A percentile compares a stretch with the other conserved stretches of the same genome.
phyloP scores from a whole-genome alignment of 73 alveolate species.

The Tetrahymena elliotti region DNA sequence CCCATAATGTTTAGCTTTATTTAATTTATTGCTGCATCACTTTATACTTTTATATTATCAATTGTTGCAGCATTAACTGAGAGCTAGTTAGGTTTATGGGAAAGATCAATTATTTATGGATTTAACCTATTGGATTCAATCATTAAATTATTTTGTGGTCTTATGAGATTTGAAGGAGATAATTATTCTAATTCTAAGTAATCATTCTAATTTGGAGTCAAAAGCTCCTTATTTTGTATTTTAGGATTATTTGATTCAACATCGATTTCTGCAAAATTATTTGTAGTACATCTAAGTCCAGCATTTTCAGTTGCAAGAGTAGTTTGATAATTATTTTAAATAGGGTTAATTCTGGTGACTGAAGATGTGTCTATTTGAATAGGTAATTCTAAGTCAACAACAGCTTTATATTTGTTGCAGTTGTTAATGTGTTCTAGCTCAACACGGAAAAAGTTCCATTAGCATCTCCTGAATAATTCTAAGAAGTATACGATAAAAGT shows the following conservation, averaged over 20 bases:
- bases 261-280: background rate
- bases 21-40: background rate
- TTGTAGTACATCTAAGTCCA: background rate
- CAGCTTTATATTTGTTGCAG: background rate
- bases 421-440: background rate
- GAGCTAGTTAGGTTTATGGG: background rate
- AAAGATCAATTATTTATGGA: background rate
- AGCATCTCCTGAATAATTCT: background rate
- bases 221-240: background rate
- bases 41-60: background rate
- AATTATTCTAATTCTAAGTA: background rate
- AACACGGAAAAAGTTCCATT: background rate
- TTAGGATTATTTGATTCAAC: background rate
- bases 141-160: background rate
- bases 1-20: background rate
- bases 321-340: background rate
- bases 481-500: background rate
- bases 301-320: background rate
- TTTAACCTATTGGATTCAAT: background rate
- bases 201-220: background rate
- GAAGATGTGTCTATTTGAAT: background rate
- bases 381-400: background rate
- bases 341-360: background rate
- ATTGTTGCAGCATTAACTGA: background rate
- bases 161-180: background rate